These are phyloP conservation scores for Takashimella tepidaria DNA, from an alignment of 1,284 basidiomycete genomes.

Conservation along the genomic window DNA sequence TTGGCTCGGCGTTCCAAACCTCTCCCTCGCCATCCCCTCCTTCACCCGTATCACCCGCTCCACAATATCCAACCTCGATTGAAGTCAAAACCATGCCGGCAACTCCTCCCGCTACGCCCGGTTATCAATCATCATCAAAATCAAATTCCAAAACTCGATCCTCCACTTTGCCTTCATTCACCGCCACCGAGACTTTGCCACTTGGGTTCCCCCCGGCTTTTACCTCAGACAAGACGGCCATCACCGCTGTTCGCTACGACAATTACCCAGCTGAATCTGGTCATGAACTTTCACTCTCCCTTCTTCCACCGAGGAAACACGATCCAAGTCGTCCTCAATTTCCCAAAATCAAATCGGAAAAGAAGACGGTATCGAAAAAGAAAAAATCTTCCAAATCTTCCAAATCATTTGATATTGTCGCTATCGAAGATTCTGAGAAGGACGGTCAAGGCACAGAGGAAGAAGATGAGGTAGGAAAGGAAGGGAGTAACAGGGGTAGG, in stretches of 20 bases:
- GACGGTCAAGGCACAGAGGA: neutral
- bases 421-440: neutral
- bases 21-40: neutral
- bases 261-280: too few relatives aligned
- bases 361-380: neutral
- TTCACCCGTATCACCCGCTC: neutral
- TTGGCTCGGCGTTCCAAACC: neutral
- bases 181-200: neutral
- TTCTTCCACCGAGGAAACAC: too few relatives aligned
- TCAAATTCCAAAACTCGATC: neutral
- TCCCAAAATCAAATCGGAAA: too few relatives aligned
- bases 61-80: neutral
- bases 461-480: neutral
- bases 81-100: neutral
- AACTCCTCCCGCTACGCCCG: neutral
- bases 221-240: too few relatives aligned
- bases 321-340: too few relatives aligned
- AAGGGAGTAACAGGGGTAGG: neutral
- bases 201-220: neutral
- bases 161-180: neutral
- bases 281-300: too few relatives aligned
- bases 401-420: too few relatives aligned
- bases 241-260: too few relatives aligned
- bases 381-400: too few relatives aligned
- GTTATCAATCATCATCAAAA: neutral